These are phyloP conservation scores for Teunomyces stri DNA, from an alignment of 805 yeast genomes.

Conservation along the genomic window DNA sequence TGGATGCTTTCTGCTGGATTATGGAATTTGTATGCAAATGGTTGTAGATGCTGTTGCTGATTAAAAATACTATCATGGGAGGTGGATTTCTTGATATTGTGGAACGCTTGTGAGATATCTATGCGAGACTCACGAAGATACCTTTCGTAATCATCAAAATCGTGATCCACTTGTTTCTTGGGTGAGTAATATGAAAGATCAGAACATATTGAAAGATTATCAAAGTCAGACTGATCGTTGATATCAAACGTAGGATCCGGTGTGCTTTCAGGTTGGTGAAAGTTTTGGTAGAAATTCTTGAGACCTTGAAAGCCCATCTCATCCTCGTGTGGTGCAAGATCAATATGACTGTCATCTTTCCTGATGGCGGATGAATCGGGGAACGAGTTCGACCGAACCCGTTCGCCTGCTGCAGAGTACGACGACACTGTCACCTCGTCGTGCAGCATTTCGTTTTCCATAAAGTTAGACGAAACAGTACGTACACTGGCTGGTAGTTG, in stretches of 20 bases:
- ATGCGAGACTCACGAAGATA: constrained; percentile 34
- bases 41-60: constrained; percentile 4
- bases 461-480: constrained; percentile 3
- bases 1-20: constrained; percentile 34
- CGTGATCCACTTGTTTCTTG: constrained; percentile 9
- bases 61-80: constrained; percentile 25
- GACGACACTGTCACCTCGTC: background rate
- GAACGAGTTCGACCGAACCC: constrained; percentile 19
- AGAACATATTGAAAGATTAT: constrained; percentile 20
- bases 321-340: background rate
- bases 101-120: constrained; percentile 29
- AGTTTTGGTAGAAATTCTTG: constrained; percentile 19
- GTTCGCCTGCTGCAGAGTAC: constrained; percentile 7
- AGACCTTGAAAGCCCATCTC: constrained; percentile 15
- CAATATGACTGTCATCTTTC: background rate
- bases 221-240: constrained; percentile 12
- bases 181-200: constrained; percentile 23
- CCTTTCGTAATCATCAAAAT: constrained; percentile 27
- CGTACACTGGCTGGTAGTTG: background rate
- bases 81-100: constrained; percentile 23
- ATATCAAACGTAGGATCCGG: constrained; percentile 11
- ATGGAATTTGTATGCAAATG: constrained; percentile 27
- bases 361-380: constrained; percentile 12
- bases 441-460: constrained; percentile 10
- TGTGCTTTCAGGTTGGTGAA: background rate